These are phyloP conservation scores for Trametes versicolor DNA, from an alignment of 1,284 basidiomycete species.

Conservation along the genomic window DNA sequence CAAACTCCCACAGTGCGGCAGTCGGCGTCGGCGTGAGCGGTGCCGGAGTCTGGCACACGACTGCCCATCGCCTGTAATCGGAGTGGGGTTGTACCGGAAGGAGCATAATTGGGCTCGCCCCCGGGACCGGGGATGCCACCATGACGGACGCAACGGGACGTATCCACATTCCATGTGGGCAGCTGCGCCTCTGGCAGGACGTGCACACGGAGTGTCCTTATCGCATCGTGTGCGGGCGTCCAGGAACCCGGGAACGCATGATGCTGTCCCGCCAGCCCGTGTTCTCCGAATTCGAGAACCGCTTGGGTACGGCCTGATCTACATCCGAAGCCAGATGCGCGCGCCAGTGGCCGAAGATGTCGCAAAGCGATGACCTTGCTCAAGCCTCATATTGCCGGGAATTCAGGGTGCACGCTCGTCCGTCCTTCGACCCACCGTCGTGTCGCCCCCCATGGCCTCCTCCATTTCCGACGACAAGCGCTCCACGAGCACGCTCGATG, in stretches of 20 bases:
- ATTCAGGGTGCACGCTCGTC: not conserved
- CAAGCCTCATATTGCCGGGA: slow-evolving; percentile 15
- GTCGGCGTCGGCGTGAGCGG: not conserved
- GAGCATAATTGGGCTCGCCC: not conserved
- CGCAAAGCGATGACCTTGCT: slow-evolving; percentile 6
- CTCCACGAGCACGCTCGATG: slow-evolving; percentile 38
- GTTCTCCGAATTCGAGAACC: slow-evolving; percentile 14
- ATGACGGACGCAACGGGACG: not conserved
- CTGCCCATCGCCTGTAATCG: not conserved
- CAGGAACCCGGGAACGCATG: slow-evolving; percentile 26
- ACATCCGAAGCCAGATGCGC: slow-evolving; percentile 14
- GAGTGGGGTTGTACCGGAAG: slow-evolving; percentile 1
- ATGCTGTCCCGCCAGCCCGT: slow-evolving; percentile 9
- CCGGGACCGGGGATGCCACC: not conserved
- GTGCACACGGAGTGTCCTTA: slow-evolving; percentile 22
- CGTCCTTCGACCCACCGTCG: slow-evolving; percentile 29
- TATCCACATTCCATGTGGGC: slow-evolving; percentile 18
- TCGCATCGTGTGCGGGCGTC: slow-evolving; percentile 18
- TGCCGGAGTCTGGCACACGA: slow-evolving; percentile 1
- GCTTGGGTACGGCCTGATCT: slow-evolving; percentile 8
- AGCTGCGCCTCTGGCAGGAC: not conserved
- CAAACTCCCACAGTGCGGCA: not conserved
- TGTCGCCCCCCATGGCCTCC: slow-evolving; percentile 42
- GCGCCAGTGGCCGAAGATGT: slow-evolving; percentile 16
- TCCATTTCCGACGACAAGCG: slow-evolving; percentile 38